Evolutionary conservation across 2,329 filamentous ascomycete genomes (phyloP).

Genomic region (Cordyceps cicadae): DNA sequence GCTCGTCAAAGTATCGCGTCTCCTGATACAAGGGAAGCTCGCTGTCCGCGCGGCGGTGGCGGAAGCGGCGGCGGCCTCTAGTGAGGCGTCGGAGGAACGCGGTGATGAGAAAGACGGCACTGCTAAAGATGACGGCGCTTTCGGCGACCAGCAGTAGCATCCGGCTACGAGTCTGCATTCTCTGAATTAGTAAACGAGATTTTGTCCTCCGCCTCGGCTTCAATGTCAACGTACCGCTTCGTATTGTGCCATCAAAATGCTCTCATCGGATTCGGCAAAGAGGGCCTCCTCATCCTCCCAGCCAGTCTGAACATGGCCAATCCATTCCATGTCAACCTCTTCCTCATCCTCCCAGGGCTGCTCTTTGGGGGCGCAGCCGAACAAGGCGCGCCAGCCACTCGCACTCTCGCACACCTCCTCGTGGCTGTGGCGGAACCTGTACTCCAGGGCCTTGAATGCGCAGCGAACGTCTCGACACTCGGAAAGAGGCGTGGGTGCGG

Average conservation of each 20-base stretch:
- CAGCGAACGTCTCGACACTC: conserved; percentile 37
- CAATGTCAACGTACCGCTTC: not conserved
- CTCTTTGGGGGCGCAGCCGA: conserved; percentile 1
- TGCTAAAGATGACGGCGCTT: conserved; percentile 33
- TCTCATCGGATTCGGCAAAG: not conserved
- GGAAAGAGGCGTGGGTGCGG: conserved; percentile 13
- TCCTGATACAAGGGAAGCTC: conserved; percentile 1
- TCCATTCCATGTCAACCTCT: not conserved
- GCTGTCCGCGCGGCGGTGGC: not conserved
- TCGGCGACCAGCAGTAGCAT: conserved; percentile 17
- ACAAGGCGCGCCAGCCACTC: conserved; percentile 6
- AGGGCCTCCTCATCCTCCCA: not conserved
- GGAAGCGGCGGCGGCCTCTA: conserved; percentile 13
- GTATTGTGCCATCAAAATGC: not conserved
- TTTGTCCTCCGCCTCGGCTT: not conserved
- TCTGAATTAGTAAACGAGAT: not conserved
- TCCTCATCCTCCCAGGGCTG: not conserved
- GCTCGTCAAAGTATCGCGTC: conserved; percentile 13
- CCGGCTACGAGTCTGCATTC: not conserved
- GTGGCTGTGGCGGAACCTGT: conserved; percentile 28
- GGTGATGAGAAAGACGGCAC: conserved; percentile 18
- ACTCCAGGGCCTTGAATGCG: conserved; percentile 30
- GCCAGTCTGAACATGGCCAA: not conserved
- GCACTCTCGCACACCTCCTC: conserved; percentile 16
- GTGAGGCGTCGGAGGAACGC: conserved; percentile 13